Base-by-base conservation (phyloP, 768 basidiomycete species). In the Xerocomellus dryophilus region DNA sequence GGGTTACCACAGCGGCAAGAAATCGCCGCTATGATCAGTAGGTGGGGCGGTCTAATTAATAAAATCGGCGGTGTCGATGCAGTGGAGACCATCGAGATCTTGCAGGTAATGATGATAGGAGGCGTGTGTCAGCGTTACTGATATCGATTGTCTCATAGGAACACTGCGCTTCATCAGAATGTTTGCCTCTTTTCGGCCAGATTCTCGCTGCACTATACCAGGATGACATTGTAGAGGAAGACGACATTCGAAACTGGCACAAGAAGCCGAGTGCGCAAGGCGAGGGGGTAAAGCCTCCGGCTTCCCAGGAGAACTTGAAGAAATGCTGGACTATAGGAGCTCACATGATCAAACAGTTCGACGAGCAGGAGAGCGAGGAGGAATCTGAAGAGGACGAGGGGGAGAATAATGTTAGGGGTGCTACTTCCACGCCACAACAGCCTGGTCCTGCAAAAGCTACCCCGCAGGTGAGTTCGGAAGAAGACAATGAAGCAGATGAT, bases 161-260 rank as follows among this genome's bases (percentile, higher is more conserved):
- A 43, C 82, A 86, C 65, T 90, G 87, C 54, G 82, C 85, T 46
- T 77, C 60, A 10, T 89, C 82, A 20, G 76, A 74, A 56, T 84
- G 87, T 53, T 69, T 83, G 62, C 76, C 82, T 17, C 75, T 93
- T 53, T 98, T 97, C 69, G 90, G 89, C 4, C 84, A 90, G 63
- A 81, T 96, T 51, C 81, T 98, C 21, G 87, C 87, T 29, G 86
- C 86, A 4, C 75, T 94, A 14, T 99, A 98, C 70, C 90, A 96
- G 65, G 79, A 80, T n/a, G 96, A 99, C 67, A 81, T 97, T 42
- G 85, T 97, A 3, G 90, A 90, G 45, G 93, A 94, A 63, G 88
- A 92, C 47, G 87, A 93, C 59, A 87, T 98, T 59, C 83, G 90
- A n/a, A 77, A 74, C 45, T 99, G 96, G 96, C 86, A 94, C 69